Evolutionary conservation across 805 yeast genomes (phyloP), one percentile per base, ranked within the genome.

Genomic region (Barnettozyma populi): DNA sequence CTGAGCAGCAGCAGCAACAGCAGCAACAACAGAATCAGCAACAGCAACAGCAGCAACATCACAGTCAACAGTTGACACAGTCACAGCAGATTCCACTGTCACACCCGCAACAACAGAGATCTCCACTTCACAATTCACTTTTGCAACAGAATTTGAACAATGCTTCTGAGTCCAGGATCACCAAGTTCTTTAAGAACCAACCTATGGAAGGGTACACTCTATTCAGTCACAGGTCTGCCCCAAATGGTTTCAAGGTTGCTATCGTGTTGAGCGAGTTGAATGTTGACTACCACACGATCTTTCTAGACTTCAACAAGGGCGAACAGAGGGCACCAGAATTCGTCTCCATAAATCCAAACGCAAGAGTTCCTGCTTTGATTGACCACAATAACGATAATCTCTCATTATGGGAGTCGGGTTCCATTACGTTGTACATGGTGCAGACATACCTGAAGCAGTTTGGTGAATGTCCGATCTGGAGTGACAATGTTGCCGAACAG

Each of bases 181-280:
- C 84, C 25, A 74, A 77, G 52, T 89, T 87, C 63, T 84, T 88
- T 62, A 79, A 77, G 54, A 82, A 83, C 59, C 85, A 82, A 55
- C 95, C 96, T 10, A 66, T 75, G 18, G 85, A 82, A 53, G 97
- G 97, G 1, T 87, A 78, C 65, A 88, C 96, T 1, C 72, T 90
- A 41, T 89, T 79, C 54, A 86, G 78, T 59, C 95, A 67, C 80
- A 84, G 95, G 56, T 84, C 92, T 4, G 97, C 97, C 1, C 97
- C 97, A 24, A 90, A 90, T 66, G 97, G 97, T 2, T 90, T 88
- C 74, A 92, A 94, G 67, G 96, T 92, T 14, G 96, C 97, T 24
- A 89, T 90, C 40, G 84, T 89, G 27, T 71, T 94, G 50, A 79
- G 89, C 49, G 98, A 92, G 66, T 76, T 92, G 56, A 85, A 85